Base-by-base conservation (phyloP, 2,329 filamentous ascomycete species). In the Septoria linicola region DNA sequence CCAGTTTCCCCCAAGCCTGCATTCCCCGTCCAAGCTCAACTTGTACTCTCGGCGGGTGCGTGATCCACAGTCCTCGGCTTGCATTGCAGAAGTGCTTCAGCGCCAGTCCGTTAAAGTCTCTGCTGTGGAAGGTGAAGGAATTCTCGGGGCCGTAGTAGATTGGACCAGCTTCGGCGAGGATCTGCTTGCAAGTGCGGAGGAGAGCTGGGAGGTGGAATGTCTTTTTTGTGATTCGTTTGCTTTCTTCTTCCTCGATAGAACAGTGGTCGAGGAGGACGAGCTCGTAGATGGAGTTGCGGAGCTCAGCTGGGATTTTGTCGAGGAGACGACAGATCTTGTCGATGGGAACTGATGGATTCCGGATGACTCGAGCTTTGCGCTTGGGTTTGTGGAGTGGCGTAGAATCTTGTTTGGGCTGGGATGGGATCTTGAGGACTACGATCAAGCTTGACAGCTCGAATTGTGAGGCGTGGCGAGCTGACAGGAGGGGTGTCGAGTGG, bases 121-220 rank as follows among this genome's bases (percentile, higher is more conserved):
- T 10, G 1, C 17, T 13, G 17, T 30, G 11, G 21, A 46, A 4
- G 37, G 25, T 21, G 51, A 57, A 57, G 7, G 20, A 44, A 42
- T 54, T 54, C 7, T 30, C 13, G 7, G 41, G 40, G 14, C 31
- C 11, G 30, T 52, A 50, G 46, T 41, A 53, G 39, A 58, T 51
- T 3, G 51, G 39, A n/a, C 31, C 17, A 2, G 50, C 43, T 41
- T 58, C 53, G 14, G 40, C 30, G 35, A 40, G 49, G n/a, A 49
- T 51, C 17, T 55, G 46, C 13, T 51, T 51, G 20, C 41, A 44
- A 5, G 41, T 23, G 25, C 41, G 14, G 21, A 44, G 41, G 7
- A 44, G 41, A 4, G 25, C 3, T 8, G 41, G 41, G 13, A 58
- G 47, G 27, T 8, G 11, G 11, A 36, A 37, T 7, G 4, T 37